Evolutionary conservation across 352 stramenopile species (phyloP).

Genomic region (Pythium oligandrum): DNA sequence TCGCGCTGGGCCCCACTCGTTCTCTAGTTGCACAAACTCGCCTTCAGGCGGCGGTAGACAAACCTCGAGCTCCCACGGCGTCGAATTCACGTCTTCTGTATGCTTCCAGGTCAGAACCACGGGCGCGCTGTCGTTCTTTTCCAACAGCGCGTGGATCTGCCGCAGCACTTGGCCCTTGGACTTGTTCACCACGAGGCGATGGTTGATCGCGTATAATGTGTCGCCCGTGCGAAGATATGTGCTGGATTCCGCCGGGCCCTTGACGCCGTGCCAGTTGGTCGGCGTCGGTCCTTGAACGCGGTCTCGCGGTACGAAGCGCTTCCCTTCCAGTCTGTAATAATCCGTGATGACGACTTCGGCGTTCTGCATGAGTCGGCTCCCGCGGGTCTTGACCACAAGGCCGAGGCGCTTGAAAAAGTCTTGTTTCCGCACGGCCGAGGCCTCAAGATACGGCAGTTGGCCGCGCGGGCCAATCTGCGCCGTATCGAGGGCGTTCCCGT

Average conservation of each 20-base stretch:
- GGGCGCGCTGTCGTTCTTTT: constrained; percentile 63
- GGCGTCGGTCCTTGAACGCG: constrained; percentile 54
- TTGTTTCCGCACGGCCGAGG: constrained; percentile 43
- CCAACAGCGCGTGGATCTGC: constrained; percentile 70
- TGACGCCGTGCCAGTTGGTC: constrained; percentile 65
- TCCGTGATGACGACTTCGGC: constrained; percentile 76
- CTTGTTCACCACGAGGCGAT: constrained; percentile 85
- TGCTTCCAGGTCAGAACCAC: constrained; percentile 83
- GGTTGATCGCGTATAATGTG: constrained; percentile 83
- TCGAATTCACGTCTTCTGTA: constrained; percentile 67
- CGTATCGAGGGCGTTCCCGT: constrained; percentile 30
- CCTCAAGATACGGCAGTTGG: constrained; percentile 67
- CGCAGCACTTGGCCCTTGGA: constrained; percentile 77
- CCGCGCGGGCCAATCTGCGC: constrained; percentile 65
- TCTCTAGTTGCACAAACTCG: constrained; percentile 76
- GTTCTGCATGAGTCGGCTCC: constrained; percentile 82
- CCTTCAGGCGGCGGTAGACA: constrained; percentile 75
- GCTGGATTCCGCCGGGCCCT: constrained; percentile 70
- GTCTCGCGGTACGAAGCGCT: constrained; percentile 71
- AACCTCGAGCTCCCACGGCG: constrained; percentile 74
- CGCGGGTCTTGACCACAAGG: constrained; percentile 77
- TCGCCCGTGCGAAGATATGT: constrained; percentile 70
- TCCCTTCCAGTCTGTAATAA: constrained; percentile 75
- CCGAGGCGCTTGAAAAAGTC: constrained; percentile 80
- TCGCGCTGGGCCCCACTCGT: constrained; percentile 77